Conservation (phyloP, 768 basidiomycete genomes). For the Pleurotus giganteus region DNA sequence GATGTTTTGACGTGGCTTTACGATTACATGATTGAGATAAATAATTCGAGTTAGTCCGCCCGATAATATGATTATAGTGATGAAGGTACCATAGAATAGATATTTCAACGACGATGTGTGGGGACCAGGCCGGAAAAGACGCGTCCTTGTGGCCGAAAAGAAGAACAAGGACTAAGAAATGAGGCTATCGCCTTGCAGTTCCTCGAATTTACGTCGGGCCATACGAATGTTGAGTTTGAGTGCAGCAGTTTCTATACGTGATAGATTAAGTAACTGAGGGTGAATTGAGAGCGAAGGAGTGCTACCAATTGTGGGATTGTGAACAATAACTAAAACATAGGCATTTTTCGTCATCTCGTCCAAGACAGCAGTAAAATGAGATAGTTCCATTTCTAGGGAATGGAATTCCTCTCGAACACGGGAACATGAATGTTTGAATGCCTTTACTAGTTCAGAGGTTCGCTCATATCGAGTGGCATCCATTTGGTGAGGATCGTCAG, state of each 20-base stretch:
- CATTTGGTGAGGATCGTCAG: conserved; percentile 43
- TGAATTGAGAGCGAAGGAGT: conserved; percentile 1
- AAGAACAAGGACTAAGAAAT: conserved; percentile 23
- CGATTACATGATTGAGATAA: too few relatives aligned
- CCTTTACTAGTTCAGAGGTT: conserved; percentile 91
- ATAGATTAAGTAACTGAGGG: conserved; percentile 7
- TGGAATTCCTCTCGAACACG: conserved; percentile 84
- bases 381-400: conserved; percentile 81
- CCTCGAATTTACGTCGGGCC: conserved; percentile 85
- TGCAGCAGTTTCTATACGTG: conserved; percentile 74
- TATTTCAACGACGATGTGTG: too few relatives aligned
- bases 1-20: too few relatives aligned
- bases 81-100: too few relatives aligned
- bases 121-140: not conserved
- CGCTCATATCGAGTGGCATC: conserved; percentile 78
- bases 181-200: conserved; percentile 76
- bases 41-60: too few relatives aligned
- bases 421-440: conserved; percentile 90
- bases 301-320: conserved; percentile 85
- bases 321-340: conserved; percentile 86
- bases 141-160: not conserved
- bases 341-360: conserved; percentile 94
- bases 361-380: conserved; percentile 84
- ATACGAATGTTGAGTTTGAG: conserved; percentile 85
- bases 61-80: too few relatives aligned